Percentiles rank a stretch among this genome's conserved stretches.
Evolutionary conservation across 257 asterid species (phyloP).

Genomic region (Nicotiana benthamiana): DNA sequence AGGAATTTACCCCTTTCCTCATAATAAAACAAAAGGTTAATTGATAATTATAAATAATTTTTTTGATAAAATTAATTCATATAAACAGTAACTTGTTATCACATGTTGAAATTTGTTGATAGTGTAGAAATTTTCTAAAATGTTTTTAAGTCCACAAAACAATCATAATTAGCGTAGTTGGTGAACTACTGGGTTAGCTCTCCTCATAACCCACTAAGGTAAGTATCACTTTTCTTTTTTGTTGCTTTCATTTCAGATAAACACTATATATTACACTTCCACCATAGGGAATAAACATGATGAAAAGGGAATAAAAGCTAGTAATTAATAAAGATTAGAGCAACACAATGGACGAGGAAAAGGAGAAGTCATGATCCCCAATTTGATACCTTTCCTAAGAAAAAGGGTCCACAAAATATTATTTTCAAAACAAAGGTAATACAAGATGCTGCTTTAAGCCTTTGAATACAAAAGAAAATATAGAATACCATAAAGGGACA

Average conservation of each 20-base stretch:
- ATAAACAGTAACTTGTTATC: no score
- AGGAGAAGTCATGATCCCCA: background rate
- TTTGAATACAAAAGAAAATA: background rate
- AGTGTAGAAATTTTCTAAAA: no score
- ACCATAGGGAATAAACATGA: background rate
- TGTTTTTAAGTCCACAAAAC: background rate
- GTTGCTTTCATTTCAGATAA: background rate
- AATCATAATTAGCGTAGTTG: background rate
- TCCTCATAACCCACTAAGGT: background rate
- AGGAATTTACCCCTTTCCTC: no score
- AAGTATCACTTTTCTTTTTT: background rate
- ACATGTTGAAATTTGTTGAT: no score
- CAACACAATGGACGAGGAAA: background rate
- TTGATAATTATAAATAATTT: no score
- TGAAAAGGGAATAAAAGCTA: background rate
- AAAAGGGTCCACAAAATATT: conserved; percentile 13
- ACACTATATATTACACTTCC: background rate
- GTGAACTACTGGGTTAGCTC: background rate
- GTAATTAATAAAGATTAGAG: background rate
- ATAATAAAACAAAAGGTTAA: no score
- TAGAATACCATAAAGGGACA: background rate
- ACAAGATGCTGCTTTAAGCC: conserved; percentile 22
- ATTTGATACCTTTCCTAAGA: conserved; percentile 29
- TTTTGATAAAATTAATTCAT: no score
- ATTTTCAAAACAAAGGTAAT: conserved; percentile 16